Conservation (phyloP, 106 monocot genomes). For the Dendrobium chrysotoxum region DNA sequence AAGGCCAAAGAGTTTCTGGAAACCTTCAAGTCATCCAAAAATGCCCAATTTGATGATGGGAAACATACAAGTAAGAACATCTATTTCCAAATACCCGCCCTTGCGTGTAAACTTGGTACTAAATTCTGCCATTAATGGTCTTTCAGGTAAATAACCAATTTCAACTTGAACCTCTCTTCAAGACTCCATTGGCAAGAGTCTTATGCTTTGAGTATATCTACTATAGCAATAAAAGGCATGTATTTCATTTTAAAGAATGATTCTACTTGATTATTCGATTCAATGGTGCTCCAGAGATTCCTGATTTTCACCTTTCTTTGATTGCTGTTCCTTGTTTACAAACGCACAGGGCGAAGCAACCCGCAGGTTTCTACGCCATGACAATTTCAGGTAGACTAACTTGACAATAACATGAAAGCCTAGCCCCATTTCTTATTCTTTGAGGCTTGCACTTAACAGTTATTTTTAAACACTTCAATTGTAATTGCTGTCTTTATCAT, state of each 20-base stretch:
- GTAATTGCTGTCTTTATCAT: background rate
- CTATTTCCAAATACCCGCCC: background rate
- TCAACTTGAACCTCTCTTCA: background rate
- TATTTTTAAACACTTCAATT: background rate
- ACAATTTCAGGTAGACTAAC: background rate
- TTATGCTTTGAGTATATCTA: background rate
- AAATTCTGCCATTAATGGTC: background rate
- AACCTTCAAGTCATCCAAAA: slow-evolving; percentile 97
- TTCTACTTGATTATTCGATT: background rate
- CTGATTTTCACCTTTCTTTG: background rate
- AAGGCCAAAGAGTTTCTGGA: slow-evolving; percentile 70
- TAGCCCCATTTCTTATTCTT: background rate
- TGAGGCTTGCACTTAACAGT: background rate
- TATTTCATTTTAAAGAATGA: background rate
- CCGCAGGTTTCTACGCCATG: background rate
- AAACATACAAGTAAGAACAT: slow-evolving; percentile 52
- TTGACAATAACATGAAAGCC: slow-evolving; percentile 1
- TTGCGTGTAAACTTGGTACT: background rate
- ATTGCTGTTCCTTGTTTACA: background rate
- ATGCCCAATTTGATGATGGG: slow-evolving; percentile 87
- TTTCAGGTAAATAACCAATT: slow-evolving; percentile 9
- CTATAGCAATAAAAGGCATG: background rate
- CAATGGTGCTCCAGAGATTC: background rate
- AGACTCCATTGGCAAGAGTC: background rate
- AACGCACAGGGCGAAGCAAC: background rate